Evolutionary conservation across 805 yeast species (phyloP), one percentile per base, ranked within the genome.

Genomic region (Debaryomyces tyrocola): DNA sequence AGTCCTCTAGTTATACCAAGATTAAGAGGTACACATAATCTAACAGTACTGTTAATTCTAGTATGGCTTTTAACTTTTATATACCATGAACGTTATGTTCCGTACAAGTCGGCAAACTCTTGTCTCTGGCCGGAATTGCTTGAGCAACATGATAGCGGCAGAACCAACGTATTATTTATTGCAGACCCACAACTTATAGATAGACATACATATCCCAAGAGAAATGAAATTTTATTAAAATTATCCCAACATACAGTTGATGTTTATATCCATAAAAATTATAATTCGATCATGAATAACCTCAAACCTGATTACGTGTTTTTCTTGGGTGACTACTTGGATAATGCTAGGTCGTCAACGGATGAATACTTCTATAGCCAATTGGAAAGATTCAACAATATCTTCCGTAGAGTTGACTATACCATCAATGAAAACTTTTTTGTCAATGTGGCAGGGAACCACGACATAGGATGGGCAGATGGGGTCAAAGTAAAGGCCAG

Each of bases 401-500:
- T 73, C 4, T 73, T 73, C 51, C 47, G 49, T 12, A 52, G 49
- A 31, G 41, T 47, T n/a, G 43, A 37, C 11, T 57, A 50, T 37
- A 27, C 40, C 21, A 49, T 61, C 14, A 65, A 62, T 27, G 46
- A 51, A 28, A 66, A 60, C 47, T 59, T 60, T 57, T 66, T 65
- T 48, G 55, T 60, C 12, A 66, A 69, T 46, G 53, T 70, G 1
- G 96, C 97, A 0, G 99, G 99, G 1, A 94, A 94, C 59, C 99
- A 94, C 64, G 99, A 94, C 63, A 88, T 95, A 49, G 99, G 99
- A 0, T 90, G 85, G 66, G 96, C 92, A 8, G 82, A 86, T 54
- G 48, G 53, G 5, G 82, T 94, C 11, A 75, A 81, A 17, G 69
- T 78, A 20, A 48, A 53, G 27, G 57, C 66, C 35, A 51, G 70